Evolutionary conservation across 169 alveolate species (phyloP).

Genomic region (Eimeria necatrix): DNA sequence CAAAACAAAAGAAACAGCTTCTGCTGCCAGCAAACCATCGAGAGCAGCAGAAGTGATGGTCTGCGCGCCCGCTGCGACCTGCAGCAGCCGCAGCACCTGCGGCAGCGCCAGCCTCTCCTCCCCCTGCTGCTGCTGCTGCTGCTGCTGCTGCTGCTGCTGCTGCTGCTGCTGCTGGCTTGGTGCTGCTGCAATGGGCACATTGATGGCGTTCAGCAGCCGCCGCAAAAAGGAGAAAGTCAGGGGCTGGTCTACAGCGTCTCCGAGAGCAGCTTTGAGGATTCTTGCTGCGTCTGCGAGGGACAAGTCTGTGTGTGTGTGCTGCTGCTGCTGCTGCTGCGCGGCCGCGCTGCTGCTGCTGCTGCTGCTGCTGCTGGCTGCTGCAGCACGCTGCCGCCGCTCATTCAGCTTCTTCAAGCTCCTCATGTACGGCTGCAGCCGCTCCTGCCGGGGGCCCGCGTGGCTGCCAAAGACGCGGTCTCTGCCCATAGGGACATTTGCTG

Average conservation of each 20-base stretch:
- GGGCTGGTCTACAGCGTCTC: slow-evolving; percentile 3
- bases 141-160: slow-evolving; percentile 50
- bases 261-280: background rate
- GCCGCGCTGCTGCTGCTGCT: background rate
- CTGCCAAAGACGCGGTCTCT: background rate
- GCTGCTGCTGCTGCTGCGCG: background rate
- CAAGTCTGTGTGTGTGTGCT: background rate
- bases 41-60: slow-evolving; percentile 34
- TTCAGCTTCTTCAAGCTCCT: background rate
- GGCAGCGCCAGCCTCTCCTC: slow-evolving; percentile 50
- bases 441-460: background rate
- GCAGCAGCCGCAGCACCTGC: slow-evolving; percentile 57
- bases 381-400: background rate
- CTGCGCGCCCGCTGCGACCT: slow-evolving; percentile 8
- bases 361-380: background rate
- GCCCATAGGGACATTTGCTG: slow-evolving; percentile 15
- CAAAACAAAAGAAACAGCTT: slow-evolving; percentile 24
- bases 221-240: background rate
- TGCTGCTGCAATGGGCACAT: background rate
- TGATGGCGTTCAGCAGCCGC: slow-evolving; percentile 7
- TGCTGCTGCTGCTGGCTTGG: background rate
- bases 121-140: slow-evolving; percentile 35
- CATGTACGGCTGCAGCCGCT: background rate
- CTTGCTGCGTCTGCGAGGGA: slow-evolving; percentile 6
- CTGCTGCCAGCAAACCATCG: background rate